Percentiles rank a stretch among this genome's conserved stretches.
phyloP scores from a whole-genome alignment of 306 rosid genomes.

The Ceratonia siliqua region DNA sequence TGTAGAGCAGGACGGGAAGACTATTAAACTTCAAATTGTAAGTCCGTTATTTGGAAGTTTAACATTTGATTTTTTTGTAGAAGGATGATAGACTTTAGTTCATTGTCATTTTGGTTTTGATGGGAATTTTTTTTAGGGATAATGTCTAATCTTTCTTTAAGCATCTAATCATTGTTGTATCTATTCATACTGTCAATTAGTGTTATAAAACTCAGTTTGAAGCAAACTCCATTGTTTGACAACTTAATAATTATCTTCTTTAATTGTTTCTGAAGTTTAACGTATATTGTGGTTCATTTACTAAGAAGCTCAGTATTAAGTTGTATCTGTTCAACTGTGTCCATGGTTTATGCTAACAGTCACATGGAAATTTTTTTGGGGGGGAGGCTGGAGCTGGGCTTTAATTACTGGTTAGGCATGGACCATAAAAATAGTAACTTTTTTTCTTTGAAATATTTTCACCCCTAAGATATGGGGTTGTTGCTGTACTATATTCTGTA shows the following conservation, averaged over 20 bases:
- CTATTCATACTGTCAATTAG: neutral
- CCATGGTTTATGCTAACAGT: slow-evolving; percentile 5
- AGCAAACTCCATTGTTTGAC: neutral
- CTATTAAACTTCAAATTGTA: slow-evolving; percentile 91
- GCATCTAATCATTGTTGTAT: slow-evolving; percentile 14
- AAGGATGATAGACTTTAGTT: too few relatives aligned
- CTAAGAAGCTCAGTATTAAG: neutral
- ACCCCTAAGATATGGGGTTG: slow-evolving; percentile 2
- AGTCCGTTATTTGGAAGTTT: slow-evolving; percentile 35
- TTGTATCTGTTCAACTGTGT: slow-evolving; percentile 24
- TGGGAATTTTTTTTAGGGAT: neutral
- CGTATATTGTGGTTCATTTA: neutral
- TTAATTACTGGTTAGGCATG: neutral
- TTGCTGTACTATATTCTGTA: slow-evolving; percentile 8
- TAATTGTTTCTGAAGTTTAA: neutral
- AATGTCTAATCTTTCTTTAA: neutral
- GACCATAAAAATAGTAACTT: neutral
- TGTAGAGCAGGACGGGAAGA: slow-evolving; percentile 93
- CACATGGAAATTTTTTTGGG: neutral
- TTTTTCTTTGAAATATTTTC: neutral
- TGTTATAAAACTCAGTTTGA: neutral
- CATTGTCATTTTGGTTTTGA: slow-evolving; percentile 33
- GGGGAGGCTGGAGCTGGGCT: too few relatives aligned
- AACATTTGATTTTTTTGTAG: too few relatives aligned
- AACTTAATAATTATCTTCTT: neutral